A percentile compares a stretch with the other conserved stretches of the same genome.
Evolutionary conservation across 352 stramenopile genomes (phyloP).

Genomic region (Elongisporangium prolatum): DNA sequence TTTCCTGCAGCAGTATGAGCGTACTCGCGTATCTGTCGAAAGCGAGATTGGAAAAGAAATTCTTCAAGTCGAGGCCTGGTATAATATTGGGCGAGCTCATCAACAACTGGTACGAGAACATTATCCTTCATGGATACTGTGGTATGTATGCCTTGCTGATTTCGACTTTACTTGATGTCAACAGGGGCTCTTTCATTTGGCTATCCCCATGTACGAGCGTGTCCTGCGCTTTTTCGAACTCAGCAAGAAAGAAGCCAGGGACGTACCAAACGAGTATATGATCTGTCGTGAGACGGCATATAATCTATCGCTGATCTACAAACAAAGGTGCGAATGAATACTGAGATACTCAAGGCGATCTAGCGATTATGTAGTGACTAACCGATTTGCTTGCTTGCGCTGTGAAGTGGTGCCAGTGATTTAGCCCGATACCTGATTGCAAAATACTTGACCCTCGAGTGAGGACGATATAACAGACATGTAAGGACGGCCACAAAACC

Average conservation of each 20-base stretch:
- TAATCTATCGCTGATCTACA: constrained; percentile 87
- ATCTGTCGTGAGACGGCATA: constrained; percentile 84
- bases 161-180: background rate
- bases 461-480: constrained; percentile 6
- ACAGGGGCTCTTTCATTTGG: constrained; percentile 80
- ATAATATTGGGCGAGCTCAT: constrained; percentile 83
- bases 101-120: constrained; percentile 69
- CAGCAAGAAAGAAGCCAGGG: constrained; percentile 32
- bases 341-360: background rate
- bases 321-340: constrained; percentile 64
- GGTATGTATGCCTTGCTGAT: background rate
- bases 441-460: constrained; percentile 82
- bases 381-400: constrained; percentile 1
- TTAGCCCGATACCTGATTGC: constrained; percentile 69
- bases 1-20: constrained; percentile 82
- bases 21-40: constrained; percentile 32
- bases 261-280: constrained; percentile 61
- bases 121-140: background rate
- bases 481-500: background rate
- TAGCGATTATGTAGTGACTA: background rate
- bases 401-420: constrained; percentile 61
- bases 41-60: constrained; percentile 60
- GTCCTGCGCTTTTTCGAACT: constrained; percentile 77
- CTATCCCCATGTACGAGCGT: constrained; percentile 86
- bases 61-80: constrained; percentile 74